Percentiles rank a stretch among this genome's conserved stretches.
Conservation (phyloP, 345 rosid genomes). For the Ricinus communis region DNA sequence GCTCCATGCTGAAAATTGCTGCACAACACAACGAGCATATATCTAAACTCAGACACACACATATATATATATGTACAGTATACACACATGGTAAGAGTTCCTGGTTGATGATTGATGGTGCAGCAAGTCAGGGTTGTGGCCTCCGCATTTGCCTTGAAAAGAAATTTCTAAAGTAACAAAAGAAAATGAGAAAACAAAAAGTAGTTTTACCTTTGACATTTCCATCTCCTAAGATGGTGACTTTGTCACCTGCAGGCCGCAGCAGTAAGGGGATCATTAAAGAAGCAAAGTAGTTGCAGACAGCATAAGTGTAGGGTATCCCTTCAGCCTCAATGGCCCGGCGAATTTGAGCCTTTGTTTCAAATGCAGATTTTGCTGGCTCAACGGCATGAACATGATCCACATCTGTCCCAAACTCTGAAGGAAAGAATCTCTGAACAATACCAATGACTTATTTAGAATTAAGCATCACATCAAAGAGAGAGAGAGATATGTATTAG, state of each 20-base stretch:
- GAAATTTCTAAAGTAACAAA: too few relatives aligned
- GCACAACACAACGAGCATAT: neutral
- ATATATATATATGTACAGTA: too few relatives aligned
- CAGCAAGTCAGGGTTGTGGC: too few relatives aligned
- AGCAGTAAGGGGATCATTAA: slow-evolving; percentile 12
- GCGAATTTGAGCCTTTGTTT: slow-evolving; percentile 23
- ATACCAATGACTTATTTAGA: neutral
- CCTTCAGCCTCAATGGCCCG: slow-evolving; percentile 27
- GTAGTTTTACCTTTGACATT: slow-evolving; percentile 21
- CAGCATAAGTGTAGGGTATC: slow-evolving; percentile 28
- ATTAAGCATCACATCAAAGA: too few relatives aligned
- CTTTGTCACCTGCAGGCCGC: slow-evolving; percentile 22
- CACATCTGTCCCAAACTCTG: slow-evolving; percentile 32
- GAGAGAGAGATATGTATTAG: neutral
- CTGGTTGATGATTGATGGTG: too few relatives aligned
- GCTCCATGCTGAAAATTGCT: slow-evolving; percentile 24
- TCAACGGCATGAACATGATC: slow-evolving; percentile 29
- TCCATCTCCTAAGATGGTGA: slow-evolving; percentile 30
- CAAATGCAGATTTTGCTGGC: slow-evolving; percentile 27
- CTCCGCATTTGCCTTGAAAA: too few relatives aligned
- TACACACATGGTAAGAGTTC: too few relatives aligned
- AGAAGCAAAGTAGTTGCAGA: slow-evolving; percentile 19
- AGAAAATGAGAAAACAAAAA: too few relatives aligned
- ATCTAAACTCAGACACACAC: neutral
- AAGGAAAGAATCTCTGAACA: slow-evolving; percentile 32